These are phyloP conservation scores for Dothiorella sarmentorum DNA, from an alignment of 2,329 filamentous ascomycete genomes.

Conservation along the genomic window DNA sequence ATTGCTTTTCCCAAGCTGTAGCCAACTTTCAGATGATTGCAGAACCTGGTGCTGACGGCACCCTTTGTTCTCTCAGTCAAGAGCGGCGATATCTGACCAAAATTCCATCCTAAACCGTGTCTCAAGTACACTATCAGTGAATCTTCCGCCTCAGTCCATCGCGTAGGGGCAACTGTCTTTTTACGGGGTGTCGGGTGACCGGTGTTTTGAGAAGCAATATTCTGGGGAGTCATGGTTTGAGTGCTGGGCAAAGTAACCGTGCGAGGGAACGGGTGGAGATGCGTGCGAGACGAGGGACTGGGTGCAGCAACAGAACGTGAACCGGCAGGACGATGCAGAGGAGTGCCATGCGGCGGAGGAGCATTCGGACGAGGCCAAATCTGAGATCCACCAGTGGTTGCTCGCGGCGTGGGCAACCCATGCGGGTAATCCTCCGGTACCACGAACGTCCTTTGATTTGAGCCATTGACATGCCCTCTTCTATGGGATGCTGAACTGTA, in stretches of 20 bases:
- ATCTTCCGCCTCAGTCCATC: slow-evolving; percentile 26
- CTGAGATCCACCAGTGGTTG: not conserved
- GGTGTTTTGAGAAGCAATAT: not conserved
- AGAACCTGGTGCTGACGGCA: slow-evolving; percentile 30
- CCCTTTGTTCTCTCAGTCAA: slow-evolving; percentile 31
- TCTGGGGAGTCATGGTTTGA: no score
- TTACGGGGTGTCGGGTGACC: no score
- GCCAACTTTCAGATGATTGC: slow-evolving; percentile 16
- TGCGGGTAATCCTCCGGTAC: not conserved
- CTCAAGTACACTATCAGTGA: slow-evolving; percentile 39
- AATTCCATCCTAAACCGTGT: slow-evolving; percentile 37
- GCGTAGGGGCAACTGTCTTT: not conserved
- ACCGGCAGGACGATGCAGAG: not conserved
- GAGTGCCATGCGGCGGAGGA: not conserved
- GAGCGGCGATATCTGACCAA: slow-evolving; percentile 35
- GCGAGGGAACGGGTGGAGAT: no score
- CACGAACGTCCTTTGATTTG: not conserved
- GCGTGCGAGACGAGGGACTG: no score
- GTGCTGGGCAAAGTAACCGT: no score
- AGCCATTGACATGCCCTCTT: not conserved
- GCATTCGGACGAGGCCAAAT: no score
- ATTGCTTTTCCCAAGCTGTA: slow-evolving; percentile 24
- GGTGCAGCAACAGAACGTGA: not conserved
- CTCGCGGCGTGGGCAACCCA: not conserved
- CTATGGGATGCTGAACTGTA: not conserved